Evolutionary conservation across 495 filamentous ascomycete species (phyloP).

Genomic region (Hyaloscypha bicolor): DNA sequence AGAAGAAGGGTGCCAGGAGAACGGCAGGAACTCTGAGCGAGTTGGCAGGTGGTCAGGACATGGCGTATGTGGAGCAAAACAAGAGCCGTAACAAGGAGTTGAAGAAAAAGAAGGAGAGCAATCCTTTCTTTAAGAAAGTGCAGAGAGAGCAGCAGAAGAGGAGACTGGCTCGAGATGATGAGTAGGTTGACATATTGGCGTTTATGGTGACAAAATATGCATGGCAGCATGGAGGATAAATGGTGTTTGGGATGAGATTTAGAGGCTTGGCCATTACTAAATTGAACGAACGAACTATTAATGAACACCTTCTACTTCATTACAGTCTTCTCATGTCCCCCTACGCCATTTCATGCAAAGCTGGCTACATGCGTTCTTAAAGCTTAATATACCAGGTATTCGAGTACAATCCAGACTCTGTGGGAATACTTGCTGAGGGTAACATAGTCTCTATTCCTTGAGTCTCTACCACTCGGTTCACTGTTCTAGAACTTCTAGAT

Average conservation of each 20-base stretch:
- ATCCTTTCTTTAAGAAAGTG: constrained; percentile 76
- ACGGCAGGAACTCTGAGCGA: constrained; percentile 85
- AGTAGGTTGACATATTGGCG: background rate
- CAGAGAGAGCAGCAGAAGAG: constrained; percentile 68
- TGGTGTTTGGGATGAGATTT: background rate
- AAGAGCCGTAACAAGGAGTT: constrained; percentile 78
- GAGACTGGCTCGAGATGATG: constrained; percentile 19
- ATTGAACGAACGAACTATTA: background rate
- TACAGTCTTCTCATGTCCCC: background rate
- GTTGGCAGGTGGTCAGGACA: constrained; percentile 86
- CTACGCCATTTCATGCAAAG: too few species aligned
- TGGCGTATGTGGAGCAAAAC: constrained; percentile 93
- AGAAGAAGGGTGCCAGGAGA: constrained; percentile 64
- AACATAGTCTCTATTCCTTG: too few species aligned
- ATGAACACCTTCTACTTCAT: background rate
- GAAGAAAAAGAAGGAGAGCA: constrained; percentile 62
- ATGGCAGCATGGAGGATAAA: background rate
- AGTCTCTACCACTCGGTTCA: too few species aligned
- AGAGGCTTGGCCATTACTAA: background rate
- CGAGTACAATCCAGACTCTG: too few species aligned
- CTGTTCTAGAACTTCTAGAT: too few species aligned
- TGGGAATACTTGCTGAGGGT: too few species aligned
- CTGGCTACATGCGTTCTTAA: too few species aligned
- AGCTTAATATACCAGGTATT: too few species aligned
- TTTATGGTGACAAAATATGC: background rate